A percentile compares a stretch with the other conserved stretches of the same genome.
Evolutionary conservation across 2,329 filamentous ascomycete species (phyloP).

Genomic region (Daldinia sp.): DNA sequence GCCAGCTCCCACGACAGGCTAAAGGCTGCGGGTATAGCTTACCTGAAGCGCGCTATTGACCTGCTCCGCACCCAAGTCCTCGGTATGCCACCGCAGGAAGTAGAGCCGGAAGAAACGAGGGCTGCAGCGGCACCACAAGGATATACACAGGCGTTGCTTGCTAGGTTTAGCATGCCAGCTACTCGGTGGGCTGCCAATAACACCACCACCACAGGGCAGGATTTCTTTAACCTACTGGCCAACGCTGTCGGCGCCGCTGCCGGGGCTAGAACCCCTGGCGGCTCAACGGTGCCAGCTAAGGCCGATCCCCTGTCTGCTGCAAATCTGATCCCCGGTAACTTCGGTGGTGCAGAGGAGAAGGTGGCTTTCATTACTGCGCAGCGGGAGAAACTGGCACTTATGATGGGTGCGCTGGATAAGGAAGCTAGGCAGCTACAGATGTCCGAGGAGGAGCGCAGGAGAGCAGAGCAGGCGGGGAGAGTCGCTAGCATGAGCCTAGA

Average conservation of each 20-base stretch:
- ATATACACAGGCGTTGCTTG: constrained; percentile 84
- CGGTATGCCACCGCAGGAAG: constrained; percentile 71
- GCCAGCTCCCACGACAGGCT: constrained; percentile 80
- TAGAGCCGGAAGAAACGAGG: constrained; percentile 49
- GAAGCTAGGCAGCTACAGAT: constrained; percentile 72
- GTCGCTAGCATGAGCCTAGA: constrained; percentile 45
- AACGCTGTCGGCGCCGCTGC: constrained; percentile 72
- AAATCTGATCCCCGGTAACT: constrained; percentile 73
- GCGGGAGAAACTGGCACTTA: constrained; percentile 76
- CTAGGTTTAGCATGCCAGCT: constrained; percentile 83
- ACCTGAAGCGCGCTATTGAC: constrained; percentile 76
- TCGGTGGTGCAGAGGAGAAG: constrained; percentile 71
- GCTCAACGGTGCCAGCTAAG: constrained; percentile 45
- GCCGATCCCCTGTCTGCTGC: constrained; percentile 57
- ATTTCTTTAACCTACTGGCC: constrained; percentile 81
- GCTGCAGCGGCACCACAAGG: constrained; percentile 57
- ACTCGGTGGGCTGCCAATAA: constrained; percentile 63
- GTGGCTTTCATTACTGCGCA: constrained; percentile 80
- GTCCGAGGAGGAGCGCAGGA: constrained; percentile 46
- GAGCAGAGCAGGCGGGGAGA: constrained; percentile 30
- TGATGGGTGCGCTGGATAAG: constrained; percentile 80
- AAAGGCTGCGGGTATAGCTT: constrained; percentile 77
- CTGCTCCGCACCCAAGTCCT: constrained; percentile 78
- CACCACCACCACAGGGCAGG: constrained; percentile 58
- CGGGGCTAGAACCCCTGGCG: constrained; percentile 51